Base-by-base conservation (phyloP, 208 protist species). In the Crithidia sp. region DNA sequence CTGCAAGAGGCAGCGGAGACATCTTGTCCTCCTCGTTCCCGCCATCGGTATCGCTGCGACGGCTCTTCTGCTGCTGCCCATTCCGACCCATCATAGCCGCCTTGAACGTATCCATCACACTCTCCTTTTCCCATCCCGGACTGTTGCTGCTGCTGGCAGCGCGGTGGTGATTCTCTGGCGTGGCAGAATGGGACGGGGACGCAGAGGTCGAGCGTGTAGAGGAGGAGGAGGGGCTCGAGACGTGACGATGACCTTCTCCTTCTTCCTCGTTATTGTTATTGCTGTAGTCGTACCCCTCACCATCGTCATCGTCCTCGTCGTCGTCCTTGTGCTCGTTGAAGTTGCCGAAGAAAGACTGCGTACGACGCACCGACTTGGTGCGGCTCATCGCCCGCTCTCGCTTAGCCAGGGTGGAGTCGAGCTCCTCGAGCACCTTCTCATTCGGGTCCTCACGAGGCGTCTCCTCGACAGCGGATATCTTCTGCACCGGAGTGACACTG, bases 261-360 rank as follows among this genome's bases (percentile, higher is more conserved):
- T 7, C 16, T 16, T 39, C 17, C 12, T 66, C 28, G 17, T 66
- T 8, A 12, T 55, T 19, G 28, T 54, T 19, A 43, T 54, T 17
- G 61, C 41, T 5, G 28, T 36, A 28, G 54, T 17, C 14, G 19
- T 40, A 14, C 54, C 37, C n/a, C 14, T 7, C 16, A 40, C 17
- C 17, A 44, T 66, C 28, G 17, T 66, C 8, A 12, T 55, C 45
- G 28, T 54, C 45, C 28, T 54, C 45, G 61, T 55, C 2, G 28
- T 36, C 45, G 10, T 4, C 19, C 28, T 66, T 52, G 45, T 41
- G 43, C 7, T 8, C 13, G 17, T 7, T 37, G 17, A 66, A 66
- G 41, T 37, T 6, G n/a, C 45, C 45, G 41, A 66, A 66, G 45
- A 66, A 55, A 17, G 61, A 66, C 61, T 55, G 61, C 28, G 45